Conservation (phyloP, 768 basidiomycete genomes). For the Piloderma croceum region DNA sequence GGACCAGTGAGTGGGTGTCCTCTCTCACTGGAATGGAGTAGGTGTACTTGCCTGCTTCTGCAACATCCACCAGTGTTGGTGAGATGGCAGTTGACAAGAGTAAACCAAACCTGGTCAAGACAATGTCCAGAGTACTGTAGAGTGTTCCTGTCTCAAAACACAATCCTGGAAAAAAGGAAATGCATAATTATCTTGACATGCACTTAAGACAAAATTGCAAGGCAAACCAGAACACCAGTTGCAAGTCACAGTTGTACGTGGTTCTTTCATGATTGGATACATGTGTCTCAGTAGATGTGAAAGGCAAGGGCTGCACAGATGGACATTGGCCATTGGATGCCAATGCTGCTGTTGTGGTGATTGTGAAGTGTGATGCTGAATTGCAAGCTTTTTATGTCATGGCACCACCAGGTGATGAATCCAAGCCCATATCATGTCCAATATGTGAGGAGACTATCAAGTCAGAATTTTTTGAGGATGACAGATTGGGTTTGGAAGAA, state of each 20-base stretch:
- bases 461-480: constrained; percentile 89
- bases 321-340: constrained; percentile 44
- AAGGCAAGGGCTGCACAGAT: constrained; percentile 65
- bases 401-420: constrained; percentile 86
- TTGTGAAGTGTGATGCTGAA: constrained; percentile 69
- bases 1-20: too few relatives aligned
- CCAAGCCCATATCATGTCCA: constrained; percentile 79
- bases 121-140: too few relatives aligned
- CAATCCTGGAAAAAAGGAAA: constrained; percentile 73
- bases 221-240: constrained; percentile 67
- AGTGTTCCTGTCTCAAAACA: too few relatives aligned
- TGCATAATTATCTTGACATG: constrained; percentile 91
- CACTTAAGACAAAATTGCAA: constrained; percentile 93
- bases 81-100: too few relatives aligned
- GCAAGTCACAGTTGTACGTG: constrained; percentile 88
- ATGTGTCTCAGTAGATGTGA: constrained; percentile 49
- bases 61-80: too few relatives aligned
- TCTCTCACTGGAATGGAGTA: too few relatives aligned
- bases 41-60: too few relatives aligned
- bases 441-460: constrained; percentile 94
- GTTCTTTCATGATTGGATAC: constrained; percentile 89
- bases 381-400: constrained; percentile 75
- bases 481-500: constrained; percentile 98
- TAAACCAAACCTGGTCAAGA: too few relatives aligned
- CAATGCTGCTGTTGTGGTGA: constrained; percentile 55